phyloP scores from a whole-genome alignment of 2,329 filamentous ascomycete species.

The Ceratocystis cubensis region DNA sequence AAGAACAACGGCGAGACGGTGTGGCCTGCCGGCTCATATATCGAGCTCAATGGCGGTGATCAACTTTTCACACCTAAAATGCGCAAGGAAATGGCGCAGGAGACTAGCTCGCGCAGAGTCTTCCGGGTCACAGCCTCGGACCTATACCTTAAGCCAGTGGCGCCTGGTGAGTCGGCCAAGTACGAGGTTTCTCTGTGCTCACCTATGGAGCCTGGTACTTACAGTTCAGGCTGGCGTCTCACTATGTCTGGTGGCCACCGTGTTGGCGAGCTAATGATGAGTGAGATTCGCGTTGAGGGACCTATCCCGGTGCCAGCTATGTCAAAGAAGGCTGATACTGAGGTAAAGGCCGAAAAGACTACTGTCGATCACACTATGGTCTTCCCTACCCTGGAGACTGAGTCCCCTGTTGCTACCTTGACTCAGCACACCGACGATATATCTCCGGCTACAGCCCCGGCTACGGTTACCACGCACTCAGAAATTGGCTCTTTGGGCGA shows the following conservation, averaged over 20 bases:
- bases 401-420: slow-evolving; percentile 6
- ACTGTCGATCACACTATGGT: slow-evolving; percentile 41
- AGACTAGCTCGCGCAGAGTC: slow-evolving; percentile 31
- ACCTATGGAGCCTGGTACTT: slow-evolving; percentile 51
- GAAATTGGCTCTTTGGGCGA: slow-evolving; percentile 32
- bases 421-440: neutral
- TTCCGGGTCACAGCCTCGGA: neutral
- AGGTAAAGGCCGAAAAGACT: slow-evolving; percentile 31
- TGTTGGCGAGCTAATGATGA: slow-evolving; percentile 93
- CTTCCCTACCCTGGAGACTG: slow-evolving; percentile 27
- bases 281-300: slow-evolving; percentile 62
- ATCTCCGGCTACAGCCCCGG: slow-evolving; percentile 22
- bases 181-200: slow-evolving; percentile 82
- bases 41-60: slow-evolving; percentile 86
- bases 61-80: slow-evolving; percentile 62
- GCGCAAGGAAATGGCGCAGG: neutral
- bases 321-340: slow-evolving; percentile 26
- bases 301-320: slow-evolving; percentile 24
- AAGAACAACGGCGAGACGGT: slow-evolving; percentile 65
- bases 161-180: slow-evolving; percentile 58
- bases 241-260: slow-evolving; percentile 66
- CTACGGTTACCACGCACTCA: slow-evolving; percentile 25
- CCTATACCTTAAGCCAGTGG: slow-evolving; percentile 53
- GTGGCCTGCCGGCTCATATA: slow-evolving; percentile 83
- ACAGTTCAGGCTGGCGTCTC: slow-evolving; percentile 85